Percentiles rank a stretch among this genome's conserved stretches.
Evolutionary conservation across 2,329 filamentous ascomycete species (phyloP).

Genomic region (Penicillium sp.): DNA sequence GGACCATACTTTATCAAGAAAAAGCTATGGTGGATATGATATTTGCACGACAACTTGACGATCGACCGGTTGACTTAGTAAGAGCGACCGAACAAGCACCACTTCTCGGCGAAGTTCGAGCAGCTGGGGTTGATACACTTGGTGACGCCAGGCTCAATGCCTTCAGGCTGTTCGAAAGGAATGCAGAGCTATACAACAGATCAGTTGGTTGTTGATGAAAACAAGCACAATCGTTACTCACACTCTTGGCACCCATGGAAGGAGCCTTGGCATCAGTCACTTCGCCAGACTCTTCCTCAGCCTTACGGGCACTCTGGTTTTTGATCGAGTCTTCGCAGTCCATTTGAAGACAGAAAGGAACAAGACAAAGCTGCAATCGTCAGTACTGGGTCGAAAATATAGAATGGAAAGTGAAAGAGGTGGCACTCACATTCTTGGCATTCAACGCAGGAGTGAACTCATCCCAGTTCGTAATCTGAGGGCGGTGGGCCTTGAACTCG

Average conservation of each 20-base stretch:
- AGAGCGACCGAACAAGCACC: constrained; percentile 80
- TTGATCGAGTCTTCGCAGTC: constrained; percentile 94
- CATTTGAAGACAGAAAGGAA: constrained; percentile 73
- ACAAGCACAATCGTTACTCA: not conserved
- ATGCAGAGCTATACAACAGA: constrained; percentile 56
- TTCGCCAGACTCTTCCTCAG: constrained; percentile 55
- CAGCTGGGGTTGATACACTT: constrained; percentile 92
- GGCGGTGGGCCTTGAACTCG: constrained; percentile 72
- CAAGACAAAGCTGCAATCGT: constrained; percentile 44
- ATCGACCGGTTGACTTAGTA: constrained; percentile 18
- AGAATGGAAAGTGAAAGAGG: not conserved
- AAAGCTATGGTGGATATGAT: not conserved
- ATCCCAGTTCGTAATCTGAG: constrained; percentile 78
- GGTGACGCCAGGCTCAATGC: constrained; percentile 70
- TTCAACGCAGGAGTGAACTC: constrained; percentile 88
- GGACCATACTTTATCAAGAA: not conserved
- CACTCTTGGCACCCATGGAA: constrained; percentile 64
- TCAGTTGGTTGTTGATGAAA: not conserved
- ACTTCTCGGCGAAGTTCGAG: constrained; percentile 66
- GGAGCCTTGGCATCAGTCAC: constrained; percentile 67
- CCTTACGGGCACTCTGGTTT: constrained; percentile 75
- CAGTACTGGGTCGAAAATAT: not conserved
- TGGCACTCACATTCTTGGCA: constrained; percentile 60
- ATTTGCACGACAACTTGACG: not conserved
- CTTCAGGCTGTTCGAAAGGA: constrained; percentile 80